These are phyloP conservation scores for Saccharomycopsis schoenii DNA, from an alignment of 805 yeast genomes.

Conservation along the genomic window DNA sequence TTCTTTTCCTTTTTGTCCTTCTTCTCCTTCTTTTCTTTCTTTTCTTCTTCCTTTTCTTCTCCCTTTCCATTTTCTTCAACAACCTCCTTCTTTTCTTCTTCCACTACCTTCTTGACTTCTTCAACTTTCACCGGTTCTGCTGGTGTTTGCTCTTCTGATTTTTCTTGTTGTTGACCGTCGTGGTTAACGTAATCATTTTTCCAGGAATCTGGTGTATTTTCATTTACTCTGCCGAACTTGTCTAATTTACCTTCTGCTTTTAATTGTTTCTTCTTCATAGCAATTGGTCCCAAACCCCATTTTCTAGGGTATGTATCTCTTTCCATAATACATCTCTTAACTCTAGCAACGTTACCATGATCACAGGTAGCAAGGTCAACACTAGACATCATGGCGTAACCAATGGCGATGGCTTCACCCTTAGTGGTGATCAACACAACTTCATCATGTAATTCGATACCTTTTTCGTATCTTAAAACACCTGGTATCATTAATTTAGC, in stretches of 20 bases:
- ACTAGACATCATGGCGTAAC: conserved; percentile 97
- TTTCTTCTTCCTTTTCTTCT: conserved; percentile 40
- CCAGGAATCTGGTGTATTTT: conserved; percentile 91
- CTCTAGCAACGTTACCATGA: conserved; percentile 97
- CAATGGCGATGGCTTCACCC: conserved; percentile 99
- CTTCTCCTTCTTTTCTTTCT: conserved; percentile 48
- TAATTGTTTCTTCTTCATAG: conserved; percentile 96
- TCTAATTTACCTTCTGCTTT: conserved; percentile 96
- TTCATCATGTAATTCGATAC: conserved; percentile 94
- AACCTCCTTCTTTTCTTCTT: conserved; percentile 38
- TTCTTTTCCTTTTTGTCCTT: conserved; percentile 41
- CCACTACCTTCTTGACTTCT: conserved; percentile 21
- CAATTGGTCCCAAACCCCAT: conserved; percentile 99
- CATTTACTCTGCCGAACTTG: conserved; percentile 88
- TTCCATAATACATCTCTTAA: conserved; percentile 99
- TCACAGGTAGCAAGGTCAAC: conserved; percentile 95
- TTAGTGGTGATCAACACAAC: conserved; percentile 96
- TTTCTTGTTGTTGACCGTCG: conserved; percentile 44
- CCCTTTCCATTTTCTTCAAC: conserved; percentile 46
- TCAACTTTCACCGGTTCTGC: conserved; percentile 28
- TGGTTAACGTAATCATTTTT: conserved; percentile 72
- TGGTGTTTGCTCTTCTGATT: conserved; percentile 22
- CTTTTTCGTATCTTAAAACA: conserved; percentile 92
- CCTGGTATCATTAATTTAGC: conserved; percentile 99
- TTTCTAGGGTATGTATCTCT: conserved; percentile 98